Evolutionary conservation across 805 yeast genomes (phyloP).

Genomic region (Torulaspora maleeae): DNA sequence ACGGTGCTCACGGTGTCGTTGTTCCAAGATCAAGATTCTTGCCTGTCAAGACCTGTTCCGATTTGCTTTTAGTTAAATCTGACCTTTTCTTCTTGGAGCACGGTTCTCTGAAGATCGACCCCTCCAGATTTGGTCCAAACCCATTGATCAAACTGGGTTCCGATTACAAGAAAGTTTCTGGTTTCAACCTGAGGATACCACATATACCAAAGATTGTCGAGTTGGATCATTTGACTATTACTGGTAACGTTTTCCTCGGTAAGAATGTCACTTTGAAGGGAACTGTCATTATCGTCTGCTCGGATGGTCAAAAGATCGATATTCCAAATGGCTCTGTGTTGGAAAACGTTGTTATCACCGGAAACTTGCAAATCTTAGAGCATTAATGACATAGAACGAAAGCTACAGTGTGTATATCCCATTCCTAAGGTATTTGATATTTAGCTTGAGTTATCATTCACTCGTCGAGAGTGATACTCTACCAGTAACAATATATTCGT

Average conservation of each 20-base stretch:
- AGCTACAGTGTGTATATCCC: background rate
- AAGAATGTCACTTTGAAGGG: constrained; percentile 89
- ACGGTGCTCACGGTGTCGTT: constrained; percentile 94
- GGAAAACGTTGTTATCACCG: constrained; percentile 96
- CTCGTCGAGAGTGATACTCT: background rate
- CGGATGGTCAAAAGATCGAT: constrained; percentile 93
- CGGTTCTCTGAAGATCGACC: constrained; percentile 82
- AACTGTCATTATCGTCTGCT: constrained; percentile 94
- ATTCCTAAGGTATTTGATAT: background rate
- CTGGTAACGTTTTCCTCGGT: constrained; percentile 93
- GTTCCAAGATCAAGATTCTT: constrained; percentile 97
- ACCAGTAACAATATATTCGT: background rate
- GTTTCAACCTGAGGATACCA: constrained; percentile 82
- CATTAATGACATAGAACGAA: constrained; percentile 43
- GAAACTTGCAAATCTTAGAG: constrained; percentile 90
- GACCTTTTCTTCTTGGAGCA: constrained; percentile 88
- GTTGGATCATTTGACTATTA: constrained; percentile 93
- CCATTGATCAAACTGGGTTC: constrained; percentile 96
- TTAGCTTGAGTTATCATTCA: background rate
- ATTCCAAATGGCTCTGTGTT: constrained; percentile 94
- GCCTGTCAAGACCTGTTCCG: constrained; percentile 97
- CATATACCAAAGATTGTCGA: constrained; percentile 96
- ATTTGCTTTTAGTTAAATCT: constrained; percentile 87
- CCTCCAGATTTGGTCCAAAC: constrained; percentile 80
- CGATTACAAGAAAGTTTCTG: constrained; percentile 91